Evolutionary conservation across 2,329 filamentous ascomycete genomes (phyloP).

Genomic region (Sclerotinia sclerotiorum): DNA sequence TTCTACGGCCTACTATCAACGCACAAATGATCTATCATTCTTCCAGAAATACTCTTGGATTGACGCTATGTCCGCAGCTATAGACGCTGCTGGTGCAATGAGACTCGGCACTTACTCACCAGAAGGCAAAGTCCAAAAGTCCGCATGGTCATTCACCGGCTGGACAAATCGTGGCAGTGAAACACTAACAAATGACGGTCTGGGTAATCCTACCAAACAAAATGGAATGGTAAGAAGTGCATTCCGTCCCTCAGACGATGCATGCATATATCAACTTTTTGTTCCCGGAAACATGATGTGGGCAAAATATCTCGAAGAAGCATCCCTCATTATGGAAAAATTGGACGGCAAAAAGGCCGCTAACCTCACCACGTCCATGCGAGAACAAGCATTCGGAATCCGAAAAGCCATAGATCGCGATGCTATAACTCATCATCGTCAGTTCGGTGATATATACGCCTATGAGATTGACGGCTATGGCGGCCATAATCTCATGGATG

Average conservation of each 20-base stretch:
- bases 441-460: slow-evolving; percentile 69
- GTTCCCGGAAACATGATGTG: slow-evolving; percentile 90
- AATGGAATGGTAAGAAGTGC: slow-evolving; percentile 83
- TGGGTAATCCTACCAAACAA: slow-evolving; percentile 73
- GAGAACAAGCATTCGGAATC: slow-evolving; percentile 60
- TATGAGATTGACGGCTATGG: slow-evolving; percentile 73
- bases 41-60: slow-evolving; percentile 75
- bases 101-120: slow-evolving; percentile 70
- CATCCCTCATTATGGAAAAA: slow-evolving; percentile 52
- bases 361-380: slow-evolving; percentile 57
- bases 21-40: slow-evolving; percentile 68
- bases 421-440: slow-evolving; percentile 64
- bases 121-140: slow-evolving; percentile 54
- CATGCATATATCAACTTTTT: slow-evolving; percentile 76
- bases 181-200: slow-evolving; percentile 73
- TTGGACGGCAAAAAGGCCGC: slow-evolving; percentile 46
- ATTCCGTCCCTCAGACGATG: slow-evolving; percentile 88
- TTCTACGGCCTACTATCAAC: slow-evolving; percentile 73
- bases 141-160: slow-evolving; percentile 75
- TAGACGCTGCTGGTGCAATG: slow-evolving; percentile 69
- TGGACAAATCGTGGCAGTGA: slow-evolving; percentile 73
- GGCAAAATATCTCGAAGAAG: slow-evolving; percentile 57
- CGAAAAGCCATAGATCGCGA: slow-evolving; percentile 67
- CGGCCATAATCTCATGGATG: slow-evolving; percentile 61
- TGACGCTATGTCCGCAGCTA: slow-evolving; percentile 65